A percentile compares a stretch with the other conserved stretches of the same genome.
phyloP scores from a whole-genome alignment of 1,139 yeast species.

The Ogataea hybrid region DNA sequence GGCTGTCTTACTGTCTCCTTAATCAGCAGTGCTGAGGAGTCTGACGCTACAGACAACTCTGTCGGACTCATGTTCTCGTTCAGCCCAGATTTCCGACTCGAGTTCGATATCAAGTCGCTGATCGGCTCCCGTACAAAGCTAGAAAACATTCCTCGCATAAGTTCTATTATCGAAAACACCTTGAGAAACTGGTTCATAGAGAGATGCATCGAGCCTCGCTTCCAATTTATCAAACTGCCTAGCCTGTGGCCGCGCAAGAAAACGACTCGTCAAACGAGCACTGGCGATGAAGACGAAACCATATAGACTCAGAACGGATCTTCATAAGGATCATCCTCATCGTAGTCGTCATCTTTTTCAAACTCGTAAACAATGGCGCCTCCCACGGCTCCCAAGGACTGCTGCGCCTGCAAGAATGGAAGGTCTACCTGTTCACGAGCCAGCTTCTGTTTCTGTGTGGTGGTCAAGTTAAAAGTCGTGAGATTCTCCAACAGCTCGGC shows the following conservation, averaged over 20 bases:
- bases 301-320: constrained; percentile 68
- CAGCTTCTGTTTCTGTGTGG: constrained; percentile 67
- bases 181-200: constrained; percentile 89
- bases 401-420: constrained; percentile 88
- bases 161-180: constrained; percentile 78
- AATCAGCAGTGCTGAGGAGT: constrained; percentile 33
- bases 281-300: constrained; percentile 12
- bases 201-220: constrained; percentile 90
- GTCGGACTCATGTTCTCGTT: constrained; percentile 86
- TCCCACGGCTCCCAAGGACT: constrained; percentile 59
- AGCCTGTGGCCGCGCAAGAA: constrained; percentile 87
- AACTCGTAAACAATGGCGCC: constrained; percentile 95
- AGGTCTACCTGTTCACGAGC: constrained; percentile 85
- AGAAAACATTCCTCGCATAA: constrained; percentile 90
- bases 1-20: constrained; percentile 86
- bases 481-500: constrained; percentile 58
- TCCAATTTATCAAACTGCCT: constrained; percentile 80
- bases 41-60: constrained; percentile 33
- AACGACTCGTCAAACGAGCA: constrained; percentile 49
- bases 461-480: constrained; percentile 83
- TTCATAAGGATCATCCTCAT: constrained; percentile 96
- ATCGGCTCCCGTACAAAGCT: constrained; percentile 92
- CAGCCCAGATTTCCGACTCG: constrained; percentile 85
- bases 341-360: constrained; percentile 77
- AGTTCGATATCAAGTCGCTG: constrained; percentile 78